Percentiles rank a stretch among this genome's conserved stretches.
These are phyloP conservation scores for Nemania serpens DNA, from an alignment of 2,329 filamentous ascomycete species.

Conservation along the genomic window DNA sequence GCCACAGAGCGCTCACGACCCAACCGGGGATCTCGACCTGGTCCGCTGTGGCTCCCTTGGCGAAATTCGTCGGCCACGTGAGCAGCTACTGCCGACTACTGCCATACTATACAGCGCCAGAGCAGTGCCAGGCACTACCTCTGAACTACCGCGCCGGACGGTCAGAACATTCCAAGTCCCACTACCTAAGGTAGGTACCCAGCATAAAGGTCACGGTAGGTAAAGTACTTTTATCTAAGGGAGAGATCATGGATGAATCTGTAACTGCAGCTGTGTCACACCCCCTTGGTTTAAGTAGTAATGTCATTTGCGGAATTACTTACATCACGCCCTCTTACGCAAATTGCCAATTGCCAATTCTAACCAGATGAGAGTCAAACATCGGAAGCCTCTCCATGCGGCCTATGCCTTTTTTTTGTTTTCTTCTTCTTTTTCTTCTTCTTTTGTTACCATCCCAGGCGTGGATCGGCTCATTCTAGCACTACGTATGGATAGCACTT, in stretches of 20 bases:
- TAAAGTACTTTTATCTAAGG: not conserved
- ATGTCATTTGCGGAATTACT: no score
- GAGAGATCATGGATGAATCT: not conserved
- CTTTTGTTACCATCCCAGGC: not conserved
- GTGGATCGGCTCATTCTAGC: not conserved
- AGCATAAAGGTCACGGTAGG: no score
- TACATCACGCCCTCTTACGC: not conserved
- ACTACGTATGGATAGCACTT: not conserved
- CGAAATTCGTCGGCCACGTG: constrained; percentile 27
- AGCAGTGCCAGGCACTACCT: constrained; percentile 10
- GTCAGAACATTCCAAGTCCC: not conserved
- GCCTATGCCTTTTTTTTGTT: no score
- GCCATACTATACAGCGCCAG: not conserved
- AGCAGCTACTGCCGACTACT: constrained; percentile 20
- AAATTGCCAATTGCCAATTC: no score
- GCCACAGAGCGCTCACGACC: constrained; percentile 10
- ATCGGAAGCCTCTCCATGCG: not conserved
- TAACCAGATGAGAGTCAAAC: not conserved
- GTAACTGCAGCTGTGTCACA: not conserved
- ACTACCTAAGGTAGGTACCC: not conserved
- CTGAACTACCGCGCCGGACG: not conserved
- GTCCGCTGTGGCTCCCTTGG: constrained; percentile 20
- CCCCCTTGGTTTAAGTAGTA: no score
- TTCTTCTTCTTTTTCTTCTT: no score
- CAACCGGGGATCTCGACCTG: constrained; percentile 18